Base-by-base conservation (phyloP, 208 protist genomes). In the Wallacemonas sp. region DNA sequence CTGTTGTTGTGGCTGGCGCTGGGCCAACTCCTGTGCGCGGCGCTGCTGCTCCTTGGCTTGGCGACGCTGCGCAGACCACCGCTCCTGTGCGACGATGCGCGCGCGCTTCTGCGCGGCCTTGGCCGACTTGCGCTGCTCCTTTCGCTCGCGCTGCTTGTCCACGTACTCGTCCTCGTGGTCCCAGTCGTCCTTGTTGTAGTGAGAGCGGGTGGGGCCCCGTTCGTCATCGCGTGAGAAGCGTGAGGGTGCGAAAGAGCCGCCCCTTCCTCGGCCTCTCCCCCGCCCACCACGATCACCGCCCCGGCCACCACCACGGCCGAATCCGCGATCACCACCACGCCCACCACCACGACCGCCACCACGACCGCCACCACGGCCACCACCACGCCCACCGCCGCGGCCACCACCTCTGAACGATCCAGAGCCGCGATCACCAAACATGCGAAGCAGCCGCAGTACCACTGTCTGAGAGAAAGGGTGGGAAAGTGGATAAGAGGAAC, bases 91-190 rank as follows among this genome's bases (percentile, higher is more conserved):
- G 19, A 44, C 67, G 23, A 94, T 87, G 33, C 88, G 85, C 17
- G 60, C 24, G 54, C 74, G 64, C 65, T 91, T 91, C 46, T 70
- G 70, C 17, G 67, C 67, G 17, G 49, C 46, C 27, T 79, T 72
- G 52, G 84, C 83, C n/a, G 48, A 67, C 24, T 72, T 72, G 21
- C 88, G 83, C n/a, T 76, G 65, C 44, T 72, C 61, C 65, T 94
- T 94, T 55, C 88, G 85, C 39, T 90, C 80, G 24, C 58, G 62
- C 55, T 85, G 72, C 17, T 73, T 58, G 44, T 90, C 83, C 39
- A 65, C 61, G 2, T 44, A 46, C 26, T 48, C 19, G 24, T 34
- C 33, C 27, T 69, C 52, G 26, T 61, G 19, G 52, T 69, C 49
- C 34, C 47, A 56, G 27, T 47, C 61, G 47, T 55, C 63, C 17